phyloP scores from a whole-genome alignment of 768 basidiomycete species.

The Pisolithus tinctorius region DNA sequence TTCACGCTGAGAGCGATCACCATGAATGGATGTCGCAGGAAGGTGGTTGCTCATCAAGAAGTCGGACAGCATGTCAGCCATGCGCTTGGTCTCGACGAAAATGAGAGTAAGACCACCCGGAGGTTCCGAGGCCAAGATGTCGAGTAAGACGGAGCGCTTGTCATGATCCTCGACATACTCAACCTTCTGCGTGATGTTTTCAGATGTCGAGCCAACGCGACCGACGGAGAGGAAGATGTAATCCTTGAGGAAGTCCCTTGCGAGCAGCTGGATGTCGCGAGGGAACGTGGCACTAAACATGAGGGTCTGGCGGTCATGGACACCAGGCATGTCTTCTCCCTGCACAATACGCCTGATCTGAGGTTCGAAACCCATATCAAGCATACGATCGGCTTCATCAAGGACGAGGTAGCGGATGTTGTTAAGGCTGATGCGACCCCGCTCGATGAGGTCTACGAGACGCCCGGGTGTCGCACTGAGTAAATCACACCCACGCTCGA shows the following conservation, averaged over 20 bases:
- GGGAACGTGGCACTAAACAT: slow-evolving; percentile 99
- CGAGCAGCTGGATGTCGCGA: slow-evolving; percentile 95
- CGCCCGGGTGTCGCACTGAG: slow-evolving; percentile 96
- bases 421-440: slow-evolving; percentile 91
- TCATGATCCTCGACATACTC: slow-evolving; percentile 97
- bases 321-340: slow-evolving; percentile 97
- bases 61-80: slow-evolving; percentile 98
- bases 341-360: slow-evolving; percentile 98
- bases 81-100: slow-evolving; percentile 99
- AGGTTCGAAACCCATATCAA: slow-evolving; percentile 99
- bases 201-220: slow-evolving; percentile 95
- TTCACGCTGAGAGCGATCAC: slow-evolving; percentile 95
- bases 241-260: slow-evolving; percentile 94
- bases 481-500: slow-evolving; percentile 96
- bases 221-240: slow-evolving; percentile 99
- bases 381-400: slow-evolving; percentile 99
- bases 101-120: slow-evolving; percentile 80
- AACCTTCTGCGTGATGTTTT: slow-evolving; percentile 99
- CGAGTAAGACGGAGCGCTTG: slow-evolving; percentile 94
- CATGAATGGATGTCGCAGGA: slow-evolving; percentile 95
- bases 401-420: slow-evolving; percentile 98
- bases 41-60: slow-evolving; percentile 81
- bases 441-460: slow-evolving; percentile 96
- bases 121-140: slow-evolving; percentile 76
- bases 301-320: slow-evolving; percentile 87